phyloP scores from a whole-genome alignment of 2,329 filamentous ascomycete species.

The Sclerotiophoma versabilis region DNA sequence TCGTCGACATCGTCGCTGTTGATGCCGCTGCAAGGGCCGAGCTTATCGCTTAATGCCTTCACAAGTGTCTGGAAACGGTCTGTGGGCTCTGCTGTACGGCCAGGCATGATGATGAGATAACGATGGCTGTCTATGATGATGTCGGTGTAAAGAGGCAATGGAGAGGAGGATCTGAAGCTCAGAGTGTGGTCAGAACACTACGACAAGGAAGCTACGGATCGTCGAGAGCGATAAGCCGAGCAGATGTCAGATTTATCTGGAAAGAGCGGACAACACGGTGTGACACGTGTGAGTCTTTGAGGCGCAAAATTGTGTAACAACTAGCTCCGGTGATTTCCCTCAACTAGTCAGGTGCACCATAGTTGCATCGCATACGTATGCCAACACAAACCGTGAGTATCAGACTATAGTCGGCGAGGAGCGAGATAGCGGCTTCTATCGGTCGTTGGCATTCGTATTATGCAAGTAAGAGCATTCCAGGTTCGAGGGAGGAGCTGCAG shows the following conservation, averaged over 20 bases:
- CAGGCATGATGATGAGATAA: constrained; percentile 28
- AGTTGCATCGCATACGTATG: constrained; percentile 12
- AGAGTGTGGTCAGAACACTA: background rate
- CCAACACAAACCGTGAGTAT: constrained; percentile 11
- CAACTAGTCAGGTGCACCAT: constrained; percentile 30
- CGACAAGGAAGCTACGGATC: constrained; percentile 11
- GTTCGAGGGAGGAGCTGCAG: constrained; percentile 9
- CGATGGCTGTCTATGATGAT: background rate
- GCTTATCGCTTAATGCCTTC: constrained; percentile 71
- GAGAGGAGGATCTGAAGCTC: background rate
- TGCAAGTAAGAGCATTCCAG: constrained; percentile 13
- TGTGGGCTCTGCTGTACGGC: constrained; percentile 23
- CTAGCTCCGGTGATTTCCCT: constrained; percentile 24
- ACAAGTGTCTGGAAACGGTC: constrained; percentile 73
- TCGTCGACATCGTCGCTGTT: constrained; percentile 83
- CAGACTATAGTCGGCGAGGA: constrained; percentile 10
- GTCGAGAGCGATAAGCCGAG: constrained; percentile 18
- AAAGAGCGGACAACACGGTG: constrained; percentile 13
- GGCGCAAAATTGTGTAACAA: constrained; percentile 40
- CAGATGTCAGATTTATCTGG: constrained; percentile 16
- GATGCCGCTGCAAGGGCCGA: constrained; percentile 83
- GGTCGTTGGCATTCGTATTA: constrained; percentile 18
- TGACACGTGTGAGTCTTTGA: constrained; percentile 18
- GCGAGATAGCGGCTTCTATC: constrained; percentile 32
- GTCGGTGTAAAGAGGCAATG: background rate